A percentile compares a stretch with the other conserved stretches of the same genome.
phyloP scores from a whole-genome alignment of 768 basidiomycete genomes.

The Holtermannia corniformis region DNA sequence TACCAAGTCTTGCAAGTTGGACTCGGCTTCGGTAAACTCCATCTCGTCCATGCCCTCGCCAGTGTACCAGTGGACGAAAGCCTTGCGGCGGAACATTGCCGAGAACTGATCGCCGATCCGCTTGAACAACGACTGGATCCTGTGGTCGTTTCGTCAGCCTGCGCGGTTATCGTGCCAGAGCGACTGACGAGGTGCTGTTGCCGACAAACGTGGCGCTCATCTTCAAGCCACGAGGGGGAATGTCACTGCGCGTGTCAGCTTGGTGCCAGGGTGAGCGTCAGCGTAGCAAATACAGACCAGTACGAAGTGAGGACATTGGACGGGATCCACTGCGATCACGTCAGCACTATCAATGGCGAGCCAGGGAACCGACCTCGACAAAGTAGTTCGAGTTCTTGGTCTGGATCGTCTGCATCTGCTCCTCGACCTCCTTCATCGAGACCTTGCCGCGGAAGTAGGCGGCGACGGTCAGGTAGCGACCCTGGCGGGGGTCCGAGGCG shows the following conservation, averaged over 20 bases:
- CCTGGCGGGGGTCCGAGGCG: slow-evolving; percentile 90
- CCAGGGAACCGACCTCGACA: too few species aligned
- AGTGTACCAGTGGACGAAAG: slow-evolving; percentile 78
- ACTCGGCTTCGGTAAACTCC: slow-evolving; percentile 74
- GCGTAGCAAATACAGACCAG: slow-evolving; percentile 45
- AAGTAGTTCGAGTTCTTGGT: slow-evolving; percentile 98
- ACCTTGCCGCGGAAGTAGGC: slow-evolving; percentile 99
- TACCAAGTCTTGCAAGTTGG: slow-evolving; percentile 99
- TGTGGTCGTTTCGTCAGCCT: slow-evolving; percentile 4
- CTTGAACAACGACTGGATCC: slow-evolving; percentile 94
- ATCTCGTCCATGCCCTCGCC: slow-evolving; percentile 90
- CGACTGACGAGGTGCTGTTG: slow-evolving; percentile 66
- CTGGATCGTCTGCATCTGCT: slow-evolving; percentile 88
- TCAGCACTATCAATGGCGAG: too few species aligned
- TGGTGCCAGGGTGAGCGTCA: slow-evolving; percentile 1
- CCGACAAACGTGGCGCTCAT: slow-evolving; percentile 97
- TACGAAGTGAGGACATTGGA: slow-evolving; percentile 97
- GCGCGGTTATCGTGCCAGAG: neutral
- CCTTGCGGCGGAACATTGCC: slow-evolving; percentile 92
- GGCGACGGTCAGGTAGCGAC: slow-evolving; percentile 94
- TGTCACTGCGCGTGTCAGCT: slow-evolving; percentile 58
- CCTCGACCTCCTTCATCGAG: slow-evolving; percentile 99
- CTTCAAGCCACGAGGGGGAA: slow-evolving; percentile 87
- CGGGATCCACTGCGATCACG: slow-evolving; percentile 99
- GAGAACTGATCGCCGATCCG: slow-evolving; percentile 98